phyloP scores from a whole-genome alignment of 116 monocot species.

The Papilionanthe hybrid region DNA sequence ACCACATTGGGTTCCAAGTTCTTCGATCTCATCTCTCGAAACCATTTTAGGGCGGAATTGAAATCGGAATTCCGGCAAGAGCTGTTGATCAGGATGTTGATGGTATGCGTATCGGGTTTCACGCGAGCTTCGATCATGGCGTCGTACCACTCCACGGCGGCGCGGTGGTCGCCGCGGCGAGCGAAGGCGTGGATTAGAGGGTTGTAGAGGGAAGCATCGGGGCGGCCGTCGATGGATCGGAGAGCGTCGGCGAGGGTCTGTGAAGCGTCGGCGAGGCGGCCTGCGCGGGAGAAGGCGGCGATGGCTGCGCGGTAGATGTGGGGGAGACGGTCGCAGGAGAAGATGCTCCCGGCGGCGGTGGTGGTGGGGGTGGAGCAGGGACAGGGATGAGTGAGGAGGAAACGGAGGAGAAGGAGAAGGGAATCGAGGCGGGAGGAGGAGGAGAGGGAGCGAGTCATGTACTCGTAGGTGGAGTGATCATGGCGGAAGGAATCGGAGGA shows the following conservation, averaged over 20 bases:
- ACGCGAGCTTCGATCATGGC: conserved; percentile 59
- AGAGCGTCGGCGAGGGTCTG: conserved; percentile 26
- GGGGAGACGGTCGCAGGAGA: conserved; percentile 62
- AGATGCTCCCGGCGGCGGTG: conserved; percentile 54
- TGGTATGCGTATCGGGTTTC: conserved; percentile 59
- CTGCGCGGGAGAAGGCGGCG: conserved; percentile 36
- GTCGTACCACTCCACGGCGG: conserved; percentile 36
- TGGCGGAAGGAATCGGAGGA: conserved; percentile 51
- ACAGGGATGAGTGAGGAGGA: conserved; percentile 50
- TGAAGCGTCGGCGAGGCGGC: conserved; percentile 38
- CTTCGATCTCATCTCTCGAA: conserved; percentile 47
- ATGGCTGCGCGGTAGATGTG: conserved; percentile 47
- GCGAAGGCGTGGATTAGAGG: conserved; percentile 45
- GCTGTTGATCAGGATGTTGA: conserved; percentile 64
- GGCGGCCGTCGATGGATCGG: conserved; percentile 40
- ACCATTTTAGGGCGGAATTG: conserved; percentile 41
- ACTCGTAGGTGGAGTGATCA: conserved; percentile 51
- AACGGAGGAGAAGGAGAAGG: conserved; percentile 40
- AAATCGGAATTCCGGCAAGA: conserved; percentile 29
- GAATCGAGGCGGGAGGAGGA: conserved; percentile 34
- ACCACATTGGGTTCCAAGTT: conserved; percentile 60
- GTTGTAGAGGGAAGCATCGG: conserved; percentile 46
- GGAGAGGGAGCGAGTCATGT: conserved; percentile 33
- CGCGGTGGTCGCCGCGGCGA: conserved; percentile 17
- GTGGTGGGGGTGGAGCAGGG: conserved; percentile 76